Conservation (phyloP, 73 alveolate species). For the Diophrys sp. region DNA sequence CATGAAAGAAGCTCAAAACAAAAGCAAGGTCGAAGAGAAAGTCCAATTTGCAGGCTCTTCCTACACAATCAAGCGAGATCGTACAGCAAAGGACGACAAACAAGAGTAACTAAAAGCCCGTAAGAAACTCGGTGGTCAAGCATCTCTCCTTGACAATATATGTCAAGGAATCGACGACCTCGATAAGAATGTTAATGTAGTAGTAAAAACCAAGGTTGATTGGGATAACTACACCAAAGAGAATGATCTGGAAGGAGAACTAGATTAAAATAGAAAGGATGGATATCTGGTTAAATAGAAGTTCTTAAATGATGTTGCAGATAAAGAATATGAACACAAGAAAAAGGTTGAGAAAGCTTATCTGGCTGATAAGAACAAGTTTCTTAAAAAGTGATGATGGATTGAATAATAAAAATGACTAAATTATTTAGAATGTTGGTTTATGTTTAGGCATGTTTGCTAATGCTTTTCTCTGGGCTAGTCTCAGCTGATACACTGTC, state of each 20-base stretch:
- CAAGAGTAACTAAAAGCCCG: conserved; percentile 14
- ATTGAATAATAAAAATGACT: too few relatives aligned
- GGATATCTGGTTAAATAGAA: conserved; percentile 42
- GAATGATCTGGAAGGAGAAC: conserved; percentile 37
- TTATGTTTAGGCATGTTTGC: too few relatives aligned
- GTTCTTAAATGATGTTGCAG: conserved; percentile 49
- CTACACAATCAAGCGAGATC: conserved; percentile 34
- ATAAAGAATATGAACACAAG: conserved; percentile 49
- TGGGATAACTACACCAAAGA: conserved; percentile 49
- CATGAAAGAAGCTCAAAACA: conserved; percentile 21
- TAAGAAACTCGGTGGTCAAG: conserved; percentile 18
- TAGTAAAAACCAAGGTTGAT: conserved; percentile 43
- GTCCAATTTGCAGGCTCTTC: conserved; percentile 51
- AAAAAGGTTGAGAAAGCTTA: conserved; percentile 21
- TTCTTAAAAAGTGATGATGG: neutral
- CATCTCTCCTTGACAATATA: conserved; percentile 34
- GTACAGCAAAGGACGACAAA: conserved; percentile 29
- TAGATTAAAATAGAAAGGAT: conserved; percentile 52
- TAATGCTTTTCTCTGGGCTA: too few relatives aligned
- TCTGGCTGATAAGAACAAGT: neutral
- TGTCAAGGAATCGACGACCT: conserved; percentile 30
- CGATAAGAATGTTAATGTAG: conserved; percentile 42
- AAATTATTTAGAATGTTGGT: too few relatives aligned
- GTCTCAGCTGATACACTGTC: too few relatives aligned
- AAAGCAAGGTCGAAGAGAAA: conserved; percentile 22